Percentiles rank a stretch among this genome's conserved stretches.
Evolutionary conservation across 768 basidiomycete species (phyloP).

Genomic region (Trichaptum fuscoviolaceum): DNA sequence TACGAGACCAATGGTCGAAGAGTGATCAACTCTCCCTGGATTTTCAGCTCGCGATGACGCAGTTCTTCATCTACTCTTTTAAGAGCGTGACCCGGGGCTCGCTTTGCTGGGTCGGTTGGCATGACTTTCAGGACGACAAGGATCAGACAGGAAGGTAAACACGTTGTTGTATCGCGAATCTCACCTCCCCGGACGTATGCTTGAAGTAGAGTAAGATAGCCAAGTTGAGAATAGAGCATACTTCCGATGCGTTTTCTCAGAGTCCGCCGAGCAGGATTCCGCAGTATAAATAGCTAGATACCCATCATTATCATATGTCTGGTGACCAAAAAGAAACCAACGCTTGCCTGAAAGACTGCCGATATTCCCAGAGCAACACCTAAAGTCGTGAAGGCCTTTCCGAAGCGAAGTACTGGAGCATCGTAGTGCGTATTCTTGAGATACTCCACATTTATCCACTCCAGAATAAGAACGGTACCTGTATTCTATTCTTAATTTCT

Average conservation of each 20-base stretch:
- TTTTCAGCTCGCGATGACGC: slow-evolving; percentile 18
- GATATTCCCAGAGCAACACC: slow-evolving; percentile 23
- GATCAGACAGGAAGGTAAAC: not conserved
- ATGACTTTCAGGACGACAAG: slow-evolving; percentile 5
- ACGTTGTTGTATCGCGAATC: not conserved
- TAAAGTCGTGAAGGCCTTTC: slow-evolving; percentile 20
- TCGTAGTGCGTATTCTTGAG: slow-evolving; percentile 19
- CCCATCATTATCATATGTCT: slow-evolving; percentile 17
- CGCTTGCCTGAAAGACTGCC: slow-evolving; percentile 20
- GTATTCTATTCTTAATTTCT: not conserved
- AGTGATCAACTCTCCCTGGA: slow-evolving; percentile 15
- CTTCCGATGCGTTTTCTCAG: slow-evolving; percentile 17
- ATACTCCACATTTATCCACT: slow-evolving; percentile 20
- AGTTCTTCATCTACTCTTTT: slow-evolving; percentile 17
- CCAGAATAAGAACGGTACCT: slow-evolving; percentile 14
- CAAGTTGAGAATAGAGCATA: slow-evolving; percentile 14
- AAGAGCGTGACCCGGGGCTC: slow-evolving; percentile 13
- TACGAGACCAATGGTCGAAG: not conserved
- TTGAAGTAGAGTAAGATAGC: slow-evolving; percentile 19
- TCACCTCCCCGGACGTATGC: slow-evolving; percentile 12
- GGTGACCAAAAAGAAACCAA: slow-evolving; percentile 15
- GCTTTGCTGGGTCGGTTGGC: slow-evolving; percentile 14
- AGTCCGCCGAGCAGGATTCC: slow-evolving; percentile 22
- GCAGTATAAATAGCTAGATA: slow-evolving; percentile 21
- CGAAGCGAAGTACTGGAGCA: slow-evolving; percentile 20